Base-by-base conservation (phyloP, 2,329 filamentous ascomycete species). In the Calonectria naviculata region DNA sequence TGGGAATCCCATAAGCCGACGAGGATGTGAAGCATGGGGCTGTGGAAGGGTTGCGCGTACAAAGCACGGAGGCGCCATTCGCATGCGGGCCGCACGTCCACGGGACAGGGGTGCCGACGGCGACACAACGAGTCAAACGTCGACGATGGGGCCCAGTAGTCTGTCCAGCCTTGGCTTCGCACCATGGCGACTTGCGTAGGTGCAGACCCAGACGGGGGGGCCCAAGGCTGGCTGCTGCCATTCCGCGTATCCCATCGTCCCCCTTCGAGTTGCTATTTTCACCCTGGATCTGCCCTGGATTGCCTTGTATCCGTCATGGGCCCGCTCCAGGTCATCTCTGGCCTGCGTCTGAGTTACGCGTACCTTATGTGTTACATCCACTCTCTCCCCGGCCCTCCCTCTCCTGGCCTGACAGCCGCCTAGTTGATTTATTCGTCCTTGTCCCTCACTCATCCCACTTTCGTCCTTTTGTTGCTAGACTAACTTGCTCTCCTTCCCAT, bases 41-140 rank as follows among this genome's bases (percentile, higher is more conserved):
- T 54, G 52, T 58, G 31, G 56, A 56, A 67, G 58, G 61, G 62
- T 66, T 70, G 67, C 67, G 67, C 67, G 67, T 70, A 65, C 67
- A 61, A 24, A 38, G 38, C 41, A 65, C 54, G 54, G 29, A 26
- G 52, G 29, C 7, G 21, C 36, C 31, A 38, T 44, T 38, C 42
- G 36, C 41, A 38, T 68, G 56, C 58, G 62, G 47, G 60, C 21
- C 28, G 66, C 44, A 60, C 58, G 13, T n/a, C 24, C 66, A 36
- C 24, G 31, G n/a, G 17, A 34, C 46, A 68, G 46, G 58, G 65
- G 10, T 63, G 24, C 17, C 4, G 17, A 21, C 56, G 38, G 3
- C 56, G 36, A 29, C 36, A 17, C 31, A 38, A 34, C 52, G 52
- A 58, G 52, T 58, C 52, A 58, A 36, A 44, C 36, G 38, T 29